Evolutionary conservation across 768 basidiomycete species (phyloP).

Genomic region (Serendipita sp.): DNA sequence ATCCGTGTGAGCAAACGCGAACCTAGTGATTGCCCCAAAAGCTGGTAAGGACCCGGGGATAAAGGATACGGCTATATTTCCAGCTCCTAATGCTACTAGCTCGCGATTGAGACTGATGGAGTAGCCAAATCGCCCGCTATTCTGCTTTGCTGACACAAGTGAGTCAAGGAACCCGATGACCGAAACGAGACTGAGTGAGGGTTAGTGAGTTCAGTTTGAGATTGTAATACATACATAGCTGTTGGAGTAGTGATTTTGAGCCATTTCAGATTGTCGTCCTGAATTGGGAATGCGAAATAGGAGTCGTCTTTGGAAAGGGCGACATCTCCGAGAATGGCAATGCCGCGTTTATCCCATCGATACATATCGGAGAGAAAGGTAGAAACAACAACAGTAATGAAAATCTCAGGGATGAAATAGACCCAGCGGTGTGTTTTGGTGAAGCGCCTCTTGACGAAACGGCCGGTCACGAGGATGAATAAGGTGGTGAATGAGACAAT

Average conservation of each 20-base stretch:
- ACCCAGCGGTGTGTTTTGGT: constrained; percentile 25
- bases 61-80: constrained; percentile 64
- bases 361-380: constrained; percentile 49
- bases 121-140: constrained; percentile 67
- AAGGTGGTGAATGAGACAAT: constrained; percentile 61
- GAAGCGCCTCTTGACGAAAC: constrained; percentile 35
- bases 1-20: constrained; percentile 12
- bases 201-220: neutral
- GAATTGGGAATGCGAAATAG: constrained; percentile 64
- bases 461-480: constrained; percentile 42
- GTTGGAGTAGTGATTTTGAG: constrained; percentile 71
- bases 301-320: constrained; percentile 33
- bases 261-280: constrained; percentile 39
- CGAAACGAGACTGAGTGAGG: constrained; percentile 41
- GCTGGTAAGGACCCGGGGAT: constrained; percentile 83
- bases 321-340: constrained; percentile 72
- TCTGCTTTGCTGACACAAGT: constrained; percentile 91
- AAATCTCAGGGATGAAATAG: constrained; percentile 75
- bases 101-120: constrained; percentile 89
- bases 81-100: constrained; percentile 74
- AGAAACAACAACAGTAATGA: constrained; percentile 68
- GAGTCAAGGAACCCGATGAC: constrained; percentile 88
- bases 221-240: constrained; percentile 39
- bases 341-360: constrained; percentile 60
- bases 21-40: constrained; percentile 87